A percentile compares a stretch with the other conserved stretches of the same genome.
Conservation (phyloP, 2,329 filamentous ascomycete genomes). For the Emmonsiellopsis sp. region DNA sequence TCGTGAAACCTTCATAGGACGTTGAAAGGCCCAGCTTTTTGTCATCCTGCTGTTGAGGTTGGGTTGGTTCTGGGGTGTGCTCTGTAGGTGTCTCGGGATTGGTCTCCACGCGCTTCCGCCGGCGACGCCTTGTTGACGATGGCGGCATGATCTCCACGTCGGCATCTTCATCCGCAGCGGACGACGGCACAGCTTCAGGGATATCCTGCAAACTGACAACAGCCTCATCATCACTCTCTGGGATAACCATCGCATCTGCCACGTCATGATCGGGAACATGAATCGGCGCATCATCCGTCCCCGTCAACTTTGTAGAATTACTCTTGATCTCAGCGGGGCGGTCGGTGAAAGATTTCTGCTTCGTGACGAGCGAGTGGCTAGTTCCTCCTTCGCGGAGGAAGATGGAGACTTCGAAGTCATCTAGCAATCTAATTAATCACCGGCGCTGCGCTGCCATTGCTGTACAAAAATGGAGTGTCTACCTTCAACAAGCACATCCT, state of each 20-base stretch:
- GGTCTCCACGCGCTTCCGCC: conserved; percentile 12
- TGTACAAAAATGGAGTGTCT: conserved; percentile 16
- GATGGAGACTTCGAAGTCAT: conserved; percentile 92
- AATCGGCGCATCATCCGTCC: conserved; percentile 46
- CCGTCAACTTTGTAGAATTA: conserved; percentile 55
- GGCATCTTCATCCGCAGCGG: neutral
- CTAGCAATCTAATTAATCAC: conserved; percentile 37
- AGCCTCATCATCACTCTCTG: conserved; percentile 49
- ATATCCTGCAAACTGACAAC: conserved; percentile 46
- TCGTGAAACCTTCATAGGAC: conserved; percentile 89
- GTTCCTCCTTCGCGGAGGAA: conserved; percentile 82
- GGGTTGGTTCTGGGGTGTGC: conserved; percentile 32
- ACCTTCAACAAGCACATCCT: conserved; percentile 81
- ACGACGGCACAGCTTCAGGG: conserved; percentile 35
- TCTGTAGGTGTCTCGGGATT: conserved; percentile 16
- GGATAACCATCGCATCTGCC: conserved; percentile 41
- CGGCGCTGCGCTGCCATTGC: neutral
- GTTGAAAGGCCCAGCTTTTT: conserved; percentile 85
- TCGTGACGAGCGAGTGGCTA: conserved; percentile 76
- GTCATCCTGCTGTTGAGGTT: conserved; percentile 53
- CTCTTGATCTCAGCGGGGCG: conserved; percentile 47
- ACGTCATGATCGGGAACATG: conserved; percentile 38
- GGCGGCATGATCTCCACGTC: conserved; percentile 15
- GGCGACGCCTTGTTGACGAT: conserved; percentile 15
- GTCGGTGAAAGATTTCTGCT: conserved; percentile 68